Evolutionary conservation across 768 basidiomycete genomes (phyloP), one percentile per base, ranked within the genome.

Genomic region (Glaciozyma martinii): DNA sequence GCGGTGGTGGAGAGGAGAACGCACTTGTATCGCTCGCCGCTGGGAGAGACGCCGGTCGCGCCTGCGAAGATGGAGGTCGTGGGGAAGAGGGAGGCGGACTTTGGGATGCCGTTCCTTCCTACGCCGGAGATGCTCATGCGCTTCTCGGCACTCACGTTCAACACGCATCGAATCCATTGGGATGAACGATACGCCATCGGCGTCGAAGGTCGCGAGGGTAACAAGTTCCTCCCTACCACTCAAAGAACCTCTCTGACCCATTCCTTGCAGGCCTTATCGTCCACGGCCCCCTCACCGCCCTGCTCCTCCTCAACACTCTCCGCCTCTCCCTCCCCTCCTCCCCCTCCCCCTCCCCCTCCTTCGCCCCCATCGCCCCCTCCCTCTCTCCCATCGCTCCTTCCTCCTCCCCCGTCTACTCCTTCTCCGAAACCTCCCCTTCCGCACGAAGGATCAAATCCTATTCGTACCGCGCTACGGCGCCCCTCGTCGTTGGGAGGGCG

Each of bases 141-240:
- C 32, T 56, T 56, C 55, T 56, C 55, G 33, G 55, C 55, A 8
- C 55, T 56, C 8, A 56, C 55, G 10, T 56, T 56, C 55, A 56
- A 56, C 37, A 56, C 55, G 10, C 55, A 56, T 23, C 55, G 55
- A 19, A 56, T 56, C 23, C 55, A 56, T 21, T 56, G 55, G 55
- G 55, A 56, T 23, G 23, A 33, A 8, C 10, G 23, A 3, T 56
- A 56, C 37, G 33, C 33, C n/a, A 32, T 33, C 29, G 33, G 37
- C 5, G 37, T 56, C 9, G 55, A 56, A 33, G 33, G 37, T 15
- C 55, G 55, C 16, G 55, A 56, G 16, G 55, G 55, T 56, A 23
- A 32, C 16, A n/a, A 13, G 18, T 33, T 23, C 32, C 18, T 29
- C 2, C 5, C 10, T 21, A 3, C 16, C 53, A 18, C 9, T 30